phyloP scores from a whole-genome alignment of 2,329 filamentous ascomycete genomes.

The Hymenoscyphus infarciens region DNA sequence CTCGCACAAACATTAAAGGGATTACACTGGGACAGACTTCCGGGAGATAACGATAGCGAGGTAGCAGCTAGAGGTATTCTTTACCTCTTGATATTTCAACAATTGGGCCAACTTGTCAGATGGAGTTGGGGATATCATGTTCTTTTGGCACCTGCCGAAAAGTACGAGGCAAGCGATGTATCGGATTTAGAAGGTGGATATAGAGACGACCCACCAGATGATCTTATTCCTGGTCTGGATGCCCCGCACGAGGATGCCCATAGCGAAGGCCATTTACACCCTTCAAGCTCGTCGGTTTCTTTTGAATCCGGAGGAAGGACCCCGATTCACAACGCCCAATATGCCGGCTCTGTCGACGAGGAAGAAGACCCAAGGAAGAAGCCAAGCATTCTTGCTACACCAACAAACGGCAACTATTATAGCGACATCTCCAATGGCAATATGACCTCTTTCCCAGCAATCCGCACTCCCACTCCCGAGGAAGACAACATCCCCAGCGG shows the following conservation, averaged over 20 bases:
- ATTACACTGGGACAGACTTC: constrained; percentile 88
- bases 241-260: constrained; percentile 38
- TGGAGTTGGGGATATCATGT: constrained; percentile 99
- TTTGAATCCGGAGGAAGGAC: constrained; percentile 36
- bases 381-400: constrained; percentile 22
- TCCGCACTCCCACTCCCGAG: constrained; percentile 38
- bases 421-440: constrained; percentile 40
- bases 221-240: constrained; percentile 47
- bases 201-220: constrained; percentile 43
- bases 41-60: constrained; percentile 91
- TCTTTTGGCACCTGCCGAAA: constrained; percentile 78
- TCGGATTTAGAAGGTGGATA: constrained; percentile 48
- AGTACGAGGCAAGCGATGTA: constrained; percentile 52
- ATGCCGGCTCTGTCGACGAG: constrained; percentile 32
- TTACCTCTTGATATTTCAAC: constrained; percentile 95
- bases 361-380: constrained; percentile 42
- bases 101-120: constrained; percentile 87
- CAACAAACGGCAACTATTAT: constrained; percentile 26
- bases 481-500: constrained; percentile 38
- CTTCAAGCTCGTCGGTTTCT: constrained; percentile 19
- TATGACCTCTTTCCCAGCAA: constrained; percentile 61
- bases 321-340: constrained; percentile 31
- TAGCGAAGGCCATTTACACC: constrained; percentile 18
- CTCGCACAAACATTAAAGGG: constrained; percentile 88
- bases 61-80: constrained; percentile 91